phyloP scores from a whole-genome alignment of 768 basidiomycete genomes.

The Pulveroboletus sp. region DNA sequence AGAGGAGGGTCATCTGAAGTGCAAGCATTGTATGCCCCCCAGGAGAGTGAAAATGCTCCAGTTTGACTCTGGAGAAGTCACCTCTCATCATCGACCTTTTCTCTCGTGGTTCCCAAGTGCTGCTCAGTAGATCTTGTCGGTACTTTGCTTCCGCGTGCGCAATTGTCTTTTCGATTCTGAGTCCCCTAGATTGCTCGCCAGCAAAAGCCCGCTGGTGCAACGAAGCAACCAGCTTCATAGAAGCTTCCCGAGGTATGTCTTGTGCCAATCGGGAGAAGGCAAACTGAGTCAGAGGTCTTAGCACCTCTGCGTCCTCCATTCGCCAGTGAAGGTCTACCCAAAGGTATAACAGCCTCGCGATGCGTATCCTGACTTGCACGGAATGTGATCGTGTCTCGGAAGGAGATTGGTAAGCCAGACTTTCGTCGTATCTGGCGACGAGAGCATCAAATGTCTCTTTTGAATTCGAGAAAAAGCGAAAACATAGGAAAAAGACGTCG shows the following conservation, averaged over 20 bases:
- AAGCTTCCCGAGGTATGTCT: constrained; percentile 30
- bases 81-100: constrained; percentile 28
- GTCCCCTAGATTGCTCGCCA: constrained; percentile 23
- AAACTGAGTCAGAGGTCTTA: constrained; percentile 31
- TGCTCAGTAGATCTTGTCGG: constrained; percentile 15
- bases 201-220: constrained; percentile 27
- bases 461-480: constrained; percentile 64
- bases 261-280: constrained; percentile 28
- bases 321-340: constrained; percentile 77
- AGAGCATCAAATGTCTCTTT: constrained; percentile 42
- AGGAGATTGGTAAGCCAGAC: constrained; percentile 14
- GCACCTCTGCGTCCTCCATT: constrained; percentile 41
- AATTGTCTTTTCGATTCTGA: constrained; percentile 25
- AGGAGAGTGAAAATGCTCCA: constrained; percentile 34
- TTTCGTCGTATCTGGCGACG: constrained; percentile 49
- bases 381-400: constrained; percentile 41
- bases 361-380: constrained; percentile 51
- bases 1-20: constrained; percentile 40
- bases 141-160: constrained; percentile 19
- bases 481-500: constrained; percentile 65
- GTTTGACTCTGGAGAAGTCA: constrained; percentile 26
- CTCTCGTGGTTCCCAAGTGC: constrained; percentile 26
- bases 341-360: constrained; percentile 57
- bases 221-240: constrained; percentile 26
- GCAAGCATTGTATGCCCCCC: constrained; percentile 43